Base-by-base conservation (phyloP, 2,329 filamentous ascomycete species). In the Pestalotiopsis sp. region DNA sequence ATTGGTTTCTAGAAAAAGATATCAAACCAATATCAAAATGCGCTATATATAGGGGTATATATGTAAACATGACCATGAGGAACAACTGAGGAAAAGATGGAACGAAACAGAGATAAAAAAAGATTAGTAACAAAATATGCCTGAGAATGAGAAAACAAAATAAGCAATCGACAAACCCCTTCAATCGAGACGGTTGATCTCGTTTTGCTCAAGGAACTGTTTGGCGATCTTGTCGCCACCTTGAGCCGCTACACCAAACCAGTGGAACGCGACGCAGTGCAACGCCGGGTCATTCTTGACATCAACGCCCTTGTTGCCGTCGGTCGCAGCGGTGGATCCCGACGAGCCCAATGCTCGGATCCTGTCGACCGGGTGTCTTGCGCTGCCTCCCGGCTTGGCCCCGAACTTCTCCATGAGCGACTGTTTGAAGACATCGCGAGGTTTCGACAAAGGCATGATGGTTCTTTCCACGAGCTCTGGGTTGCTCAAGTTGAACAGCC, bases 221-320 rank as follows among this genome's bases (percentile, higher is more conserved):
- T 90, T 91, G 23, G 95, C 95, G 73, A 97, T 84, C 76, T 92
- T 89, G 78, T 98, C 95, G 1, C 94, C 94, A n/a, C 94, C 94
- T 67, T 88, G 87, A 74, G 93, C 92, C 49, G 93, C 94, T 72
- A 93, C 86, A 82, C 95, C 93, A 94, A 98, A 98, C 95, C 95
- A 98, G 83, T 98, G 95, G 80, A 97, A 91, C 11, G 95, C 95
- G 68, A 97, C 89, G 75, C 95, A 98, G 93, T 98, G 96, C 57
- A 94, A 90, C 66, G 92, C 92, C 2, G 93, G 93, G 78, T 98
- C 94, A 69, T 91, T 94, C 73, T 93, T 80, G 45, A 88, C 85
- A 69, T 88, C 82, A 20, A 82, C 83, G 62, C 84, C 82, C 66
- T 79, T 78, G 49, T 74, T 75, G 1, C 74, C 67, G 38, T 78